Evolutionary conservation across 441 rosid species (phyloP).

Genomic region (Euphorbia schlechtendalii): DNA sequence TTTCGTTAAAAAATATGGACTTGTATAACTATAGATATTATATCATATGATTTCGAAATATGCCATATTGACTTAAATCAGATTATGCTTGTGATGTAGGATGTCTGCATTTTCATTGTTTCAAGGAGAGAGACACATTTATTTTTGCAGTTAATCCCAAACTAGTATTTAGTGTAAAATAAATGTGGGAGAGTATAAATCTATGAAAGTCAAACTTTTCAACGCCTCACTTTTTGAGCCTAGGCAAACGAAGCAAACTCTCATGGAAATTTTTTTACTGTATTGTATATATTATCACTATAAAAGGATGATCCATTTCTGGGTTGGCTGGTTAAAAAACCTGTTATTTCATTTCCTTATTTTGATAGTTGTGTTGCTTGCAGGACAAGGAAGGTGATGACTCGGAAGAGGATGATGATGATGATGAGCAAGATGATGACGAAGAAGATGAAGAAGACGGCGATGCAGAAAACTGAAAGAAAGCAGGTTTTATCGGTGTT

Average conservation of each 20-base stretch:
- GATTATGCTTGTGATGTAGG: no score
- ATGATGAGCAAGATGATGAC: conserved; percentile 55
- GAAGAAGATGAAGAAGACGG: conserved; percentile 41
- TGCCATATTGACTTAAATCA: no score
- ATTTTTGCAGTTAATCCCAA: neutral
- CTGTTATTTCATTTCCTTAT: neutral
- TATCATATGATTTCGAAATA: no score
- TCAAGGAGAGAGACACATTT: no score
- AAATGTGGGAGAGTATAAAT: neutral
- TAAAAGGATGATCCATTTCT: neutral
- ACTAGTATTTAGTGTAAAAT: neutral
- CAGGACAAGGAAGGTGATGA: conserved; percentile 67
- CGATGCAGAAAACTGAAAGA: conserved; percentile 41
- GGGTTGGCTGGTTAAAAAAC: neutral
- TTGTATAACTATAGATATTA: no score
- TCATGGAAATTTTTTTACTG: neutral
- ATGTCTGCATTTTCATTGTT: no score
- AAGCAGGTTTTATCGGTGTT: conserved; percentile 3
- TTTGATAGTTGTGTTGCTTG: conserved; percentile 3
- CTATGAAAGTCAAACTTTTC: neutral
- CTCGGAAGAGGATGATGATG: conserved; percentile 63
- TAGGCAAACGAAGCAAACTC: neutral
- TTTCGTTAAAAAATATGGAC: no score
- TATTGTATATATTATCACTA: neutral
- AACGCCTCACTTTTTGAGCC: neutral